These are phyloP conservation scores for Wallacemonas sp. DNA, from an alignment of 208 protist genomes.

Conservation along the genomic window DNA sequence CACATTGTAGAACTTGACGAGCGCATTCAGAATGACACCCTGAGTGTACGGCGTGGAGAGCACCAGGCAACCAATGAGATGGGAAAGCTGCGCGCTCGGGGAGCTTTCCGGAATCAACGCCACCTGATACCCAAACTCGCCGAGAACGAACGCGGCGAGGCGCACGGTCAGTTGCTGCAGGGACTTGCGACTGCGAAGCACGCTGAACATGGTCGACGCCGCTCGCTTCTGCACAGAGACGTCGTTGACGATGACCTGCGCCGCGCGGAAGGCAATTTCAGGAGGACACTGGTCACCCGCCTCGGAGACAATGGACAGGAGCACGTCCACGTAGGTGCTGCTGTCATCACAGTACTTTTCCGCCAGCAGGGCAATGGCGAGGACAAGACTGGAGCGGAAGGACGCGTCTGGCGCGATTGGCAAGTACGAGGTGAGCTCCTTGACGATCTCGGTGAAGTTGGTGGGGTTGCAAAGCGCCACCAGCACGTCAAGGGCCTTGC, in stretches of 20 bases:
- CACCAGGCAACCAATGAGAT: constrained; percentile 80
- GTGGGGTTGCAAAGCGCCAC: constrained; percentile 96
- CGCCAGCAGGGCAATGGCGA: constrained; percentile 96
- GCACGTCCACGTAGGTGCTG: constrained; percentile 95
- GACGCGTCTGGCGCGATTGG: constrained; percentile 78
- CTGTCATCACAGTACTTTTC: constrained; percentile 95
- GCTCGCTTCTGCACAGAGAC: constrained; percentile 97
- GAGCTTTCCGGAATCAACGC: constrained; percentile 88
- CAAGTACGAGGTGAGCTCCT: constrained; percentile 93
- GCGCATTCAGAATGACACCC: constrained; percentile 93
- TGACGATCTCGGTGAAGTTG: constrained; percentile 93
- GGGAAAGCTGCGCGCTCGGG: constrained; percentile 81
- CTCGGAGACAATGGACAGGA: constrained; percentile 94
- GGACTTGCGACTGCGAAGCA: constrained; percentile 43
- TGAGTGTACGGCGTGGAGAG: constrained; percentile 71
- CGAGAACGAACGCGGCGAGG: constrained; percentile 94
- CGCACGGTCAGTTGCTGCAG: constrained; percentile 53
- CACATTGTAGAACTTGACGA: constrained; percentile 96
- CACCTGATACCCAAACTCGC: constrained; percentile 98
- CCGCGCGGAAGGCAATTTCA: constrained; percentile 89
- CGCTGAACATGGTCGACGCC: constrained; percentile 65
- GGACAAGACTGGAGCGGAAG: constrained; percentile 95
- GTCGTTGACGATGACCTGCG: constrained; percentile 97
- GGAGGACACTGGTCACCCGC: constrained; percentile 97
- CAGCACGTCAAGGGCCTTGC: constrained; percentile 97